phyloP scores from a whole-genome alignment of 164 flowering plant genomes.

The Warburgia ugandensis region DNA sequence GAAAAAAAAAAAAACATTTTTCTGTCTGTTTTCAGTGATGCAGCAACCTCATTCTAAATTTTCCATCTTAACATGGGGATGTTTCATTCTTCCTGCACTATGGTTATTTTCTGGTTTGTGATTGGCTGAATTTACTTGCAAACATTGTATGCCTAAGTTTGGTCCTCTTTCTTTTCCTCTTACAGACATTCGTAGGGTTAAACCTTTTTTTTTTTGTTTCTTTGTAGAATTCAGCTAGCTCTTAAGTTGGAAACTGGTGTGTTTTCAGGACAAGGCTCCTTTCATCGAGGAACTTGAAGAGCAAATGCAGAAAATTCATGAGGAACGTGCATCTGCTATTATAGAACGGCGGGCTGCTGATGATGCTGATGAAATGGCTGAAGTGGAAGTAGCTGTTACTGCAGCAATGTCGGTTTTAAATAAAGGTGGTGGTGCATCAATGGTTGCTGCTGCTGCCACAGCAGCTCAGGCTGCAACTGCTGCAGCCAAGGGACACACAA shows the following conservation, averaged over 20 bases:
- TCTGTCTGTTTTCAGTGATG: no score
- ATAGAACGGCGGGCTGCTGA: constrained; percentile 73
- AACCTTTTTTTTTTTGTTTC: no score
- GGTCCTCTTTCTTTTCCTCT: no score
- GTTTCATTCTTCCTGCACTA: no score
- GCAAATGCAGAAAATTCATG: constrained; percentile 78
- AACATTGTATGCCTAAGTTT: no score
- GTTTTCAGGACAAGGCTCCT: constrained; percentile 78
- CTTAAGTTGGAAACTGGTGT: not conserved
- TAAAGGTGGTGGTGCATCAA: constrained; percentile 45
- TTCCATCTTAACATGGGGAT: no score
- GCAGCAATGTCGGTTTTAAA: constrained; percentile 60
- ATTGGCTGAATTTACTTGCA: no score
- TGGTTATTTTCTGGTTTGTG: no score
- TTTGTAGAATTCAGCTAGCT: no score
- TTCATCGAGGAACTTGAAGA: constrained; percentile 92
- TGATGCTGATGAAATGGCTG: constrained; percentile 73
- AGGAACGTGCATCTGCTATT: constrained; percentile 69
- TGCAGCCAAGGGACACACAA: constrained; percentile 37
- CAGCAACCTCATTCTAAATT: no score
- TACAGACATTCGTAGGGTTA: no score
- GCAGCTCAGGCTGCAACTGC: constrained; percentile 66
- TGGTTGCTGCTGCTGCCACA: constrained; percentile 40
- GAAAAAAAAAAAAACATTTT: no score
- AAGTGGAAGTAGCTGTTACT: constrained; percentile 66